Evolutionary conservation across 768 basidiomycete genomes (phyloP).

Genomic region (Lentinus brumalis): DNA sequence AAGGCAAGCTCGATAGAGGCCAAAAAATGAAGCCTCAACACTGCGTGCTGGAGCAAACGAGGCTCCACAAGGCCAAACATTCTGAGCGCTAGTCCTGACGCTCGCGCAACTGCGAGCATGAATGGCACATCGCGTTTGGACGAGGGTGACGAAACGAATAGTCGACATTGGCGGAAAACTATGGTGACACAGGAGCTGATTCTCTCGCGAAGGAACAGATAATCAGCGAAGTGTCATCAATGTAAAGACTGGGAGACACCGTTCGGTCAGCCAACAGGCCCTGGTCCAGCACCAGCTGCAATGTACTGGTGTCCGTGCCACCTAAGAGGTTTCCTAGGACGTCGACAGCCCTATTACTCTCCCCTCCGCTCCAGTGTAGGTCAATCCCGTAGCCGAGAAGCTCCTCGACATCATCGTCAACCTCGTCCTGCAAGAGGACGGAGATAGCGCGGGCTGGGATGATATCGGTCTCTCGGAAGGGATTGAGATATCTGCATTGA

Average conservation of each 20-base stretch:
- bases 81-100: too few species aligned
- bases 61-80: too few species aligned
- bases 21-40: too few species aligned
- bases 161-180: too few species aligned
- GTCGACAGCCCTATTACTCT: neutral
- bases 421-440: conserved; percentile 1
- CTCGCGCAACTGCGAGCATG: too few species aligned
- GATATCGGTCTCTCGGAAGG: neutral
- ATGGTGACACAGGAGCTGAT: too few species aligned
- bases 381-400: neutral
- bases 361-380: neutral
- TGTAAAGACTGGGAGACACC: neutral
- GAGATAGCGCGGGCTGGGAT: neutral
- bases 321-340: neutral
- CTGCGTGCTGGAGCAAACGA: too few species aligned
- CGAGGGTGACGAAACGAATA: too few species aligned
- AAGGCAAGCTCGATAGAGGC: too few species aligned
- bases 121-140: too few species aligned
- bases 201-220: neutral
- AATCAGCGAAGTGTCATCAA: neutral
- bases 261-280: neutral
- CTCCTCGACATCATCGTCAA: neutral
- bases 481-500: neutral
- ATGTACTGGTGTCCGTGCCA: neutral
- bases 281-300: conserved; percentile 1